Evolutionary conservation across 805 yeast species (phyloP).

Genomic region (Monosporozyma unispora): DNA sequence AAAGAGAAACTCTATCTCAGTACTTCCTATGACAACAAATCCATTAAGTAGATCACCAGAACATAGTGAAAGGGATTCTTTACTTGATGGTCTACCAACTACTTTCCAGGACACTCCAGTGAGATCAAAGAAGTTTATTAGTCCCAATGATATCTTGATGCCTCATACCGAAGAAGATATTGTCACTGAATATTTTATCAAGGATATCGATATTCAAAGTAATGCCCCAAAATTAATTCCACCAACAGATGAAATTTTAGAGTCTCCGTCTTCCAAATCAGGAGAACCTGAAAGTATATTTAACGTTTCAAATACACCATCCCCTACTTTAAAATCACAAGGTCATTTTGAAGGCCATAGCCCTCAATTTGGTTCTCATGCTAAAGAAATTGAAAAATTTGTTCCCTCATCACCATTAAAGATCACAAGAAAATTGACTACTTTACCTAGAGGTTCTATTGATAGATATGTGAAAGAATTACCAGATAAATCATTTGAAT

Average conservation of each 20-base stretch:
- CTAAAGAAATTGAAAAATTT: conserved; percentile 3
- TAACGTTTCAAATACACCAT: conserved; percentile 33
- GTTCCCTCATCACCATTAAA: conserved; percentile 15
- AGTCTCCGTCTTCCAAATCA: not conserved
- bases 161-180: not conserved
- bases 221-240: conserved; percentile 7
- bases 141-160: conserved; percentile 1
- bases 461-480: conserved; percentile 81
- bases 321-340: conserved; percentile 37
- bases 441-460: conserved; percentile 80
- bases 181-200: not conserved
- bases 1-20: conserved; percentile 2
- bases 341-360: conserved; percentile 17
- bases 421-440: conserved; percentile 25
- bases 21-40: not conserved
- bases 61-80: not conserved
- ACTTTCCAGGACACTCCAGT: conserved; percentile 23
- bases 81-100: not conserved
- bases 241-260: not conserved
- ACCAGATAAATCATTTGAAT: conserved; percentile 61
- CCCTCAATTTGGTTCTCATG: conserved; percentile 13
- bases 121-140: conserved; percentile 4
- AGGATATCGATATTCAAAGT: not conserved
- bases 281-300: conserved; percentile 30
- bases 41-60: not conserved